Percentiles rank a stretch among this genome's conserved stretches.
Conservation (phyloP, 1,139 yeast species). For the Kodamaea arcana region DNA sequence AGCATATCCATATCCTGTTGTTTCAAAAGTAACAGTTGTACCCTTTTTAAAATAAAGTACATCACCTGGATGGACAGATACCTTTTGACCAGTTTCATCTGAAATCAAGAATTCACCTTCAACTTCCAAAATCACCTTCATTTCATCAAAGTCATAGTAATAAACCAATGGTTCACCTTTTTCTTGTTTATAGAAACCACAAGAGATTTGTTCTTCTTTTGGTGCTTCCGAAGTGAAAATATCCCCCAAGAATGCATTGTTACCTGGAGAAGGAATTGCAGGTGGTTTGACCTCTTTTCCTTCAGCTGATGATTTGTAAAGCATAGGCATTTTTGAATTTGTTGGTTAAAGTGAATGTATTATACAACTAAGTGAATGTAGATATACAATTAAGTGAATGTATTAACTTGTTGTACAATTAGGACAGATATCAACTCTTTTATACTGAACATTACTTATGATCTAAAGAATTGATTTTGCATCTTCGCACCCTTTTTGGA, state of each 20-base stretch:
- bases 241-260: slow-evolving; percentile 67
- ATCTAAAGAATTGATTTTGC: no score
- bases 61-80: slow-evolving; percentile 58
- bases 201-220: slow-evolving; percentile 52
- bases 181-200: slow-evolving; percentile 68
- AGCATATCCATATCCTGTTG: slow-evolving; percentile 58
- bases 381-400: no score
- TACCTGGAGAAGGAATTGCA: slow-evolving; percentile 51
- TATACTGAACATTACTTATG: no score
- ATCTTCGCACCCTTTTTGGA: neutral
- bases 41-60: slow-evolving; percentile 65
- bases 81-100: slow-evolving; percentile 60
- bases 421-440: no score
- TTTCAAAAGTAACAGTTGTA: slow-evolving; percentile 60
- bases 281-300: slow-evolving; percentile 57
- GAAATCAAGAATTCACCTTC: slow-evolving; percentile 59
- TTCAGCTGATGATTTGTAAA: slow-evolving; percentile 49
- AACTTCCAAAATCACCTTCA: slow-evolving; percentile 63
- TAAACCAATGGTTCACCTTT: slow-evolving; percentile 64
- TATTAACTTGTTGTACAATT: no score
- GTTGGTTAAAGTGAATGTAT: neutral
- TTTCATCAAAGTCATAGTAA: slow-evolving; percentile 63
- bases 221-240: slow-evolving; percentile 56
- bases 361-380: no score
- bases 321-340: slow-evolving; percentile 50